phyloP scores from a whole-genome alignment of 163 green algal genomes.

The Picocystis sp. region DNA sequence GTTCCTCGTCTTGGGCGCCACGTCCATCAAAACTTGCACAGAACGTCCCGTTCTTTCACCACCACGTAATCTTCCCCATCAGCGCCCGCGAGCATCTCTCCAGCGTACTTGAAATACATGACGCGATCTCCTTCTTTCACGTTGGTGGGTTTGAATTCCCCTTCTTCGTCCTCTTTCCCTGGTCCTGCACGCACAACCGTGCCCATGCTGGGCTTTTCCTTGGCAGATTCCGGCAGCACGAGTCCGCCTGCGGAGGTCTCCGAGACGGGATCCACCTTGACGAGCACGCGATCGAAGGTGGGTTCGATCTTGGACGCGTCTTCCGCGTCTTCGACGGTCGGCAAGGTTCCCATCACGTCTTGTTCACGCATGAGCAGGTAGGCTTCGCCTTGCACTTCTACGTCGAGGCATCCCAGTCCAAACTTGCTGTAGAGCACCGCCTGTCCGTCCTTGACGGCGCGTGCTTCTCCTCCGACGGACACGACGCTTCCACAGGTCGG shows the following conservation, averaged over 20 bases:
- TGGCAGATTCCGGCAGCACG: slow-evolving; percentile 3
- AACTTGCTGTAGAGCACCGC: slow-evolving; percentile 8
- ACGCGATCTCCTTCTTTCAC: not conserved
- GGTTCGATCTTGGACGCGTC: slow-evolving; percentile 2
- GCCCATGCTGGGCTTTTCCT: not conserved
- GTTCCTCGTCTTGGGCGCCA: no score
- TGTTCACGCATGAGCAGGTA: slow-evolving; percentile 7
- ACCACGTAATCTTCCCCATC: slow-evolving; percentile 3
- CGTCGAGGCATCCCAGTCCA: slow-evolving; percentile 4
- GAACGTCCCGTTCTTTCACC: slow-evolving; percentile 3
- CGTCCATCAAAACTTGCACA: slow-evolving; percentile 1
- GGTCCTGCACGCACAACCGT: slow-evolving; percentile 1
- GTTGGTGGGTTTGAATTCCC: not conserved
- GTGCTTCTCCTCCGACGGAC: not conserved
- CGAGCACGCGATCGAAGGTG: slow-evolving; percentile 6
- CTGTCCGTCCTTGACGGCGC: not conserved
- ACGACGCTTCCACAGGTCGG: not conserved
- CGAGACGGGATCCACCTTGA: slow-evolving; percentile 2
- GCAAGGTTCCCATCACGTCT: slow-evolving; percentile 4
- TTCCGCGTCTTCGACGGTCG: slow-evolving; percentile 1
- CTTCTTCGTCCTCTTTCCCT: not conserved
- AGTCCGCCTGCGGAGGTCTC: slow-evolving; percentile 1
- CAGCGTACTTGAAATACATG: slow-evolving; percentile 9
- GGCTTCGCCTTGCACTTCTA: not conserved
- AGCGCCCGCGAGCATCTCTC: not conserved